These are phyloP conservation scores for Breviolum minutum DNA, from an alignment of 73 alveolate genomes.

Conservation along the genomic window DNA sequence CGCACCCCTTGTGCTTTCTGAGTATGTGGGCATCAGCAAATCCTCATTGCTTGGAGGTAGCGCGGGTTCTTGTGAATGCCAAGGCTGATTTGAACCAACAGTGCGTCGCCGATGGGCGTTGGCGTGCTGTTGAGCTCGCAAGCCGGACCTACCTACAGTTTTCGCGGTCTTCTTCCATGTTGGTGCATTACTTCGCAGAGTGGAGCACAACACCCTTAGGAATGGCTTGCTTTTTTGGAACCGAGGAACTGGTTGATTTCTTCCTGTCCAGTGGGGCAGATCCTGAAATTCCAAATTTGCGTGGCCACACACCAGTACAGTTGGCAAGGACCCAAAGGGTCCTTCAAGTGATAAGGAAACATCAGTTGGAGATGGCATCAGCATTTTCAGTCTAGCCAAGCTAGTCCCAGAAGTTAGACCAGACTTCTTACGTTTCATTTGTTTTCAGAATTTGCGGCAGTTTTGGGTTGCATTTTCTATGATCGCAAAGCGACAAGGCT, in stretches of 20 bases:
- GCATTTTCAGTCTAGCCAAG: neutral
- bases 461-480: no score
- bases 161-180: neutral
- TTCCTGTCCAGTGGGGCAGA: conserved; percentile 15
- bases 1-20: conserved; percentile 12
- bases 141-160: conserved; percentile 26
- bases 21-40: conserved; percentile 34
- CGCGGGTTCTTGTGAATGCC: neutral
- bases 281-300: conserved; percentile 7
- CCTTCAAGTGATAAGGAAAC: neutral
- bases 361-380: neutral
- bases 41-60: conserved; percentile 45
- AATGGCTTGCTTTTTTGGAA: conserved; percentile 43
- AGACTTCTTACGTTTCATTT: no score
- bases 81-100: conserved; percentile 31
- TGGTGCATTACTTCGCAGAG: conserved; percentile 55
- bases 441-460: no score
- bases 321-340: neutral
- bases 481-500: no score
- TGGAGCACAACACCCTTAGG: conserved; percentile 70
- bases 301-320: conserved; percentile 53
- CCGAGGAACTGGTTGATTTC: neutral
- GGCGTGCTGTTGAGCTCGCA: conserved; percentile 66
- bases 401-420: neutral
- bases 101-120: neutral